Evolutionary conservation across 331 rosid species (phyloP).

Genomic region (Quercus tomentella): DNA sequence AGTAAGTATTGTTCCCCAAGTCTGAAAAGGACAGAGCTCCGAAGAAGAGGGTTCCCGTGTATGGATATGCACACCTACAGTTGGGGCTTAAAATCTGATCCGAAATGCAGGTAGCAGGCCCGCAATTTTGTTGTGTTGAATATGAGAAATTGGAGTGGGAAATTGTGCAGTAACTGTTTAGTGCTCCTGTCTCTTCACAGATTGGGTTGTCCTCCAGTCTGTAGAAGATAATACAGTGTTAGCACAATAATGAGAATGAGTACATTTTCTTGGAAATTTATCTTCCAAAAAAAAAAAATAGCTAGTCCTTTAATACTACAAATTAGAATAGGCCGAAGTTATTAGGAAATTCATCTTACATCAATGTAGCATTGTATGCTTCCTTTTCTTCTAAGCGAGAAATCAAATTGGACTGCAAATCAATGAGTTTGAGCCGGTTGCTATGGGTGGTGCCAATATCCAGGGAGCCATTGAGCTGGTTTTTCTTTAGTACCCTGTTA

Average conservation of each 20-base stretch:
- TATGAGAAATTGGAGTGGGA: conserved; percentile 17
- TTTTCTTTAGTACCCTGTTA: conserved; percentile 31
- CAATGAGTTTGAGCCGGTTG: conserved; percentile 38
- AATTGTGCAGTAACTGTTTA: conserved; percentile 30
- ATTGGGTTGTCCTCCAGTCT: conserved; percentile 55
- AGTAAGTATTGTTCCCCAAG: conserved; percentile 27
- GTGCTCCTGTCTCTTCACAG: conserved; percentile 26
- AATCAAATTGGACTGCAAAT: conserved; percentile 49
- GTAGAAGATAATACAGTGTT: conserved; percentile 9
- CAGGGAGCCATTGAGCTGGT: conserved; percentile 31
- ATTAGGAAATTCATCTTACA: conserved; percentile 29
- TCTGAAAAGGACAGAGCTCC: conserved; percentile 54
- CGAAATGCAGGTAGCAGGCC: conserved; percentile 21
- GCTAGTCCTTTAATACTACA: not conserved
- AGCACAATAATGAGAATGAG: not conserved
- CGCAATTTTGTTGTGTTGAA: conserved; percentile 31
- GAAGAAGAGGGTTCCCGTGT: conserved; percentile 46
- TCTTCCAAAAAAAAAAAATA: not conserved
- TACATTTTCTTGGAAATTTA: conserved; percentile 3
- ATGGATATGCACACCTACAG: conserved; percentile 69
- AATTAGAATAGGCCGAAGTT: not conserved
- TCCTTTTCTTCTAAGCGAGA: not conserved
- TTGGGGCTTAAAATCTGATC: conserved; percentile 49
- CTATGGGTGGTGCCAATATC: conserved; percentile 23
- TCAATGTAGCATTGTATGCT: conserved; percentile 28